Evolutionary conservation across 2,329 filamentous ascomycete genomes (phyloP), one percentile per base, ranked within the genome.

Genomic region (Neonectria hederae): DNA sequence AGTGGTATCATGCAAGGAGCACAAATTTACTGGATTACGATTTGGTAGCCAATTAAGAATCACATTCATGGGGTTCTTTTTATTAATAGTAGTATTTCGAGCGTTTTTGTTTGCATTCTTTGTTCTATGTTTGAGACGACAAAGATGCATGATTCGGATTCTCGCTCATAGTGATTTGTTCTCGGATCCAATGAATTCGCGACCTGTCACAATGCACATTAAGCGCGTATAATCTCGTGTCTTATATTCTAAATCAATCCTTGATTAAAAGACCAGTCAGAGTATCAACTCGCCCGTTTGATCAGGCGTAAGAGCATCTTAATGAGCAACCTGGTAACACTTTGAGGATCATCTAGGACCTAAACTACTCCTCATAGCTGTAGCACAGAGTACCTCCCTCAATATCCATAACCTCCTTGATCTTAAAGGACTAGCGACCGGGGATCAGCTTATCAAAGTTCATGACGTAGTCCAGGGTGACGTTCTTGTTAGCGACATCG

Each of bases 401-500:
- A 24, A 59, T 63, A 9, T 66, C 64, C 64, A 66, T 66, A 6
- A 64, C 64, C 2, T 66, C 64, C 56, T 35, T 60, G 13, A 66
- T 43, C 51, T 53, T 51, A 28, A 64, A 24, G 35, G 54, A 40
- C 21, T 64, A 28, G 9, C 28, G 42, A 19, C 32, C 26, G 8
- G 64, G 60, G 14, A 66, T 24, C 46, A 66, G 42, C 24, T 55
- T 64, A 38, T 58, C 49, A 53, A 66, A 66, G 46, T 64, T 51
- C 64, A 66, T 66, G n/a, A 28, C 9, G 26, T 66, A 66, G 46
- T 76, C 68, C 21, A 79, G 66, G 3, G 76, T 79, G 61, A 79
- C 65, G 60, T 79, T 78, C 53, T 69, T 68, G 58, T 79, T 78
- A 5, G 73, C 63, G 10, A 71, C 64, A 9, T 74, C 69, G 30